Evolutionary conservation across 1,284 basidiomycete species (phyloP).

Genomic region (Kwoniella shivajii): DNA sequence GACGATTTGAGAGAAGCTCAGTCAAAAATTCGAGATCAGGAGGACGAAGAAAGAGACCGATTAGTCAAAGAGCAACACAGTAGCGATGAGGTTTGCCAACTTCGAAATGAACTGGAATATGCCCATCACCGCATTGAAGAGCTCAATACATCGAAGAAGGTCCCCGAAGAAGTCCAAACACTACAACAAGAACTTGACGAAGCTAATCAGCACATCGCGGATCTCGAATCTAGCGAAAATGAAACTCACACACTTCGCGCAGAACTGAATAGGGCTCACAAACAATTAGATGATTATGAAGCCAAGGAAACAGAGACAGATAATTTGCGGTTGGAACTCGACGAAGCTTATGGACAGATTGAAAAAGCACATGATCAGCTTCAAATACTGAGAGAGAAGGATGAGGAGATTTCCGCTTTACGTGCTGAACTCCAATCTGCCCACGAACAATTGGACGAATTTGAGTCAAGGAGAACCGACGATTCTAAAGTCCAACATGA

Average conservation of each 20-base stretch:
- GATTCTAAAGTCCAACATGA: conserved; percentile 5
- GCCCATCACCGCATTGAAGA: conserved; percentile 12
- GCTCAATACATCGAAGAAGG: neutral
- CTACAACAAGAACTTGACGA: conserved; percentile 2
- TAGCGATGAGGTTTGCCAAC: conserved; percentile 5
- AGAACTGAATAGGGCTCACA: conserved; percentile 15
- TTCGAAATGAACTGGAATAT: conserved; percentile 15
- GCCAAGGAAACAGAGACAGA: conserved; percentile 5
- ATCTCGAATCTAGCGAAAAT: neutral
- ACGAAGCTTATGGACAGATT: conserved; percentile 12
- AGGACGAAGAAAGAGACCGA: conserved; percentile 17
- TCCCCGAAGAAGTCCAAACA: neutral
- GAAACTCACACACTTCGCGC: conserved; percentile 13
- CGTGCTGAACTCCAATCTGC: conserved; percentile 5
- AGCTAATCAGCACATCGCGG: neutral
- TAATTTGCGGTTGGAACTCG: conserved; percentile 5
- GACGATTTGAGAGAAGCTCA: conserved; percentile 8
- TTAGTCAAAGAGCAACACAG: conserved; percentile 7
- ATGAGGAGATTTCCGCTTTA: conserved; percentile 6
- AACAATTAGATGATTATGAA: conserved; percentile 7
- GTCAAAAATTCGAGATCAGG: neutral
- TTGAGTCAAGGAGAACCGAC: neutral
- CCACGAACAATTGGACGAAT: conserved; percentile 6
- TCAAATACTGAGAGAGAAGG: neutral
- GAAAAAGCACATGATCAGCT: conserved; percentile 2